Conservation (phyloP, 2,329 filamentous ascomycete species). For the Cladobotryum mycophilum region DNA sequence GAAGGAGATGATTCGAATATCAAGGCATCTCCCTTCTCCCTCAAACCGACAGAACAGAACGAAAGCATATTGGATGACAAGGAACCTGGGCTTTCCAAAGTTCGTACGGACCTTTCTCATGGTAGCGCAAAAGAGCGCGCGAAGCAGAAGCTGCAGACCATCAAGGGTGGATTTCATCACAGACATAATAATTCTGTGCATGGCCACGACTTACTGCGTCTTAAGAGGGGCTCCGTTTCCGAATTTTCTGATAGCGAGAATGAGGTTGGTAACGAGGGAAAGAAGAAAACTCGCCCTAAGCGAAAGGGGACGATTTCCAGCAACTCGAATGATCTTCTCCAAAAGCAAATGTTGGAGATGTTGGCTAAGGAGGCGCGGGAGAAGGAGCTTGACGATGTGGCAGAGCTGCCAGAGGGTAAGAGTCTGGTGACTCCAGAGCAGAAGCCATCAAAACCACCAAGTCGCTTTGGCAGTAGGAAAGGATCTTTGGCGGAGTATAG, state of each 20-base stretch:
- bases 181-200: conserved; percentile 45
- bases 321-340: conserved; percentile 45
- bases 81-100: conserved; percentile 18
- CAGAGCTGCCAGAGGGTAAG: conserved; percentile 28
- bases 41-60: conserved; percentile 19
- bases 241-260: conserved; percentile 55
- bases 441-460: conserved; percentile 22
- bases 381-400: conserved; percentile 30
- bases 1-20: conserved; percentile 22
- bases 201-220: conserved; percentile 46
- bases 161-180: conserved; percentile 46
- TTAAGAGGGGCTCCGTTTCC: conserved; percentile 47
- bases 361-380: conserved; percentile 47
- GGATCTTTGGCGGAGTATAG: conserved; percentile 35
- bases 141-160: conserved; percentile 52
- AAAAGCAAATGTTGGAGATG: conserved; percentile 58
- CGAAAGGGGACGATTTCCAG: conserved; percentile 44
- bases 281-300: conserved; percentile 23
- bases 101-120: conserved; percentile 39
- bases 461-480: conserved; percentile 28
- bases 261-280: conserved; percentile 31
- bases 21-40: conserved; percentile 20
- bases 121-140: conserved; percentile 53
- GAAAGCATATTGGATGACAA: conserved; percentile 17
- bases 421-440: conserved; percentile 28